phyloP scores from a whole-genome alignment of 495 filamentous ascomycete genomes.

The Neurospora sublineolata region DNA sequence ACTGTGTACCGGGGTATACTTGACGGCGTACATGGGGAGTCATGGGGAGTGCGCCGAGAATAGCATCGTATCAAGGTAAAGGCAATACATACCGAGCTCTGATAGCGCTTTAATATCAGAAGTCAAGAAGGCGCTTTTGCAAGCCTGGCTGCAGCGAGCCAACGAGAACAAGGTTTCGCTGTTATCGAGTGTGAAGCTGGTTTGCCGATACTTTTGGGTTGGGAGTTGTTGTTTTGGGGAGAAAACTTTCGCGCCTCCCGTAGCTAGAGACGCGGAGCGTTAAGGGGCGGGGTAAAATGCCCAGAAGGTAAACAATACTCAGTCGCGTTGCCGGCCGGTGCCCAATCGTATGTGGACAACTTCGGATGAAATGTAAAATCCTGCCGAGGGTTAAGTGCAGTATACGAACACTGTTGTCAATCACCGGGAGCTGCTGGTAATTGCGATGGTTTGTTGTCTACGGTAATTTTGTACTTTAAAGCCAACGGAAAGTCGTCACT shows the following conservation, averaged over 20 bases:
- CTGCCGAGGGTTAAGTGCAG: neutral
- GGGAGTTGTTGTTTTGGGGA: neutral
- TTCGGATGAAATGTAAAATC: neutral
- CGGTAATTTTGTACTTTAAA: neutral
- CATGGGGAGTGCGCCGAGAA: neutral
- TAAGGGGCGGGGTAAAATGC: neutral
- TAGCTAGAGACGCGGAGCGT: neutral
- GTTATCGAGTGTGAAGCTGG: neutral
- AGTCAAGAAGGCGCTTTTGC: neutral
- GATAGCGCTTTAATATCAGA: neutral
- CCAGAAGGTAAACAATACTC: neutral
- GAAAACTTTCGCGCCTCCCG: neutral
- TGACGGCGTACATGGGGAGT: neutral
- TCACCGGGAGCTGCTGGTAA: neutral
- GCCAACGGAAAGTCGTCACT: neutral
- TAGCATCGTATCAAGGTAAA: neutral
- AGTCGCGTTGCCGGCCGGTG: neutral
- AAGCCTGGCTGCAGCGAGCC: neutral
- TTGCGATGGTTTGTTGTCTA: neutral
- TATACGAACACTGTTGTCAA: neutral
- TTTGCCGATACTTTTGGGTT: neutral
- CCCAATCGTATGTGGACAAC: neutral
- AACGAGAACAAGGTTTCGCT: neutral
- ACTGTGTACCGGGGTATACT: neutral
- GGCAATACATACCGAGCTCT: neutral